Base-by-base conservation (phyloP, 345 rosid genomes). In the Syzygium grande region DNA sequence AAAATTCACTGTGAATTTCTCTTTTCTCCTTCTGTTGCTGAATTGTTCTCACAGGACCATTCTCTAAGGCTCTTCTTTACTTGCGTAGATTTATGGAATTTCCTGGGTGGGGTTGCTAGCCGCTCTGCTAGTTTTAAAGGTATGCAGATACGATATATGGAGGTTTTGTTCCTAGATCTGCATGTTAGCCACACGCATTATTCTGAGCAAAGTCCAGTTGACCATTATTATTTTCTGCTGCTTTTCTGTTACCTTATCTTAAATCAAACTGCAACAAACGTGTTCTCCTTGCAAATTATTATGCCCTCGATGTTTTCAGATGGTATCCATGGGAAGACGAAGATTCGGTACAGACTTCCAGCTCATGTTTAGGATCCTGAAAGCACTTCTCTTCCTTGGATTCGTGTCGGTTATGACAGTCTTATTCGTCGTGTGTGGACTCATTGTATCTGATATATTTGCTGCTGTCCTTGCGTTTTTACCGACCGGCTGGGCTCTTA, bases 281-380 rank as follows among this genome's bases (percentile, higher is more conserved):
- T 25, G 25, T 84, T 0, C 54, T 53, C 6, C 49, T 63, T 19
- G 49, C 80, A 73, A 68, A 4, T 73, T 73, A 73, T 19, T 73
- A 4, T 34, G 10, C 49, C 27, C 25, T 73, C 1, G 0, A 55
- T 55, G 80, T 77, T 86, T 85, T 87, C 89, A 98, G 99, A 91
- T 97, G 97, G 93, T 95, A 49, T 95, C 98, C 25, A 90, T 97
- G 93, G 99, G 98, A 63, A 93, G 99, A 90, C 87, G 96, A 84
- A 95, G 91, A 73, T 97, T 98, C 49, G 93, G 96, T 27, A 90
- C 96, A 8, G 96, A 95, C 91, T 94, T 97, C 91, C 99, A 92
- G 87, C 98, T 97, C 85, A 97, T 95, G 97, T 95, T 95, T 91
- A 93, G 99, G 90, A 95, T 98, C 89, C 97, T 98, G 87, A 98